These are phyloP conservation scores for Kockovaella imperatae DNA, from an alignment of 768 basidiomycete species.

Conservation along the genomic window DNA sequence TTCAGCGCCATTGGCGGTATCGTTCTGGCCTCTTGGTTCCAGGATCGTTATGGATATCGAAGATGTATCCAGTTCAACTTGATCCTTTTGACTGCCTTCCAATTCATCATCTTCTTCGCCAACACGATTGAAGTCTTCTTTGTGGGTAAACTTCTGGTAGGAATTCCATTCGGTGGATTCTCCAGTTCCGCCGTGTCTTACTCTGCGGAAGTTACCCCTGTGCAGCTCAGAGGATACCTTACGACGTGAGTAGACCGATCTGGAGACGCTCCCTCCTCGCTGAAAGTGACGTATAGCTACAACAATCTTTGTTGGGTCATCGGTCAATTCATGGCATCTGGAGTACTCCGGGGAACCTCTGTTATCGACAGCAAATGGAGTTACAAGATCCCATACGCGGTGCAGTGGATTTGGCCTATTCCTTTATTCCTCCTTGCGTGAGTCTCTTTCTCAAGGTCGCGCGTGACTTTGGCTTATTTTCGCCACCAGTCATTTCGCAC, in stretches of 20 bases:
- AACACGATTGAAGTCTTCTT: slow-evolving; percentile 1
- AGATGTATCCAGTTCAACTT: slow-evolving; percentile 11
- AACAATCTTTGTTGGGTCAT: slow-evolving; percentile 36
- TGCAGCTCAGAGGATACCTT: slow-evolving; percentile 27
- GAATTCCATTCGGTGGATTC: no score
- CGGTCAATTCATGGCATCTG: slow-evolving; percentile 28
- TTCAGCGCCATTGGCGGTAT: slow-evolving; percentile 4
- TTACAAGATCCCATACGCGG: slow-evolving; percentile 11
- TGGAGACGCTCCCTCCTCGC: no score
- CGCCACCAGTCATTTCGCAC: slow-evolving; percentile 17
- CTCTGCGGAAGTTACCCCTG: slow-evolving; percentile 26
- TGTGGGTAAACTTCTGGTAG: no score
- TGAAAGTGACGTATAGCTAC: no score
- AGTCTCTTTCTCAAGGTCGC: slow-evolving; percentile 4
- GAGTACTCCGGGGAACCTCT: slow-evolving; percentile 9
- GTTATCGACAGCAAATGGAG: slow-evolving; percentile 3
- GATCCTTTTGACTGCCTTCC: slow-evolving; percentile 10
- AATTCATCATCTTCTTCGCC: slow-evolving; percentile 18
- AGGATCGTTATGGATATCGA: slow-evolving; percentile 16
- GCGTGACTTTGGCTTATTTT: neutral
- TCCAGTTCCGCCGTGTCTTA: slow-evolving; percentile 29
- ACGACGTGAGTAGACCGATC: no score
- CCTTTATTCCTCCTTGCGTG: slow-evolving; percentile 10
- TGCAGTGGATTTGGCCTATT: slow-evolving; percentile 17
- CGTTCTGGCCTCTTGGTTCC: slow-evolving; percentile 3